These are phyloP conservation scores for Hirsutella minnesotensis DNA, from an alignment of 2,329 filamentous ascomycete species.

Conservation along the genomic window DNA sequence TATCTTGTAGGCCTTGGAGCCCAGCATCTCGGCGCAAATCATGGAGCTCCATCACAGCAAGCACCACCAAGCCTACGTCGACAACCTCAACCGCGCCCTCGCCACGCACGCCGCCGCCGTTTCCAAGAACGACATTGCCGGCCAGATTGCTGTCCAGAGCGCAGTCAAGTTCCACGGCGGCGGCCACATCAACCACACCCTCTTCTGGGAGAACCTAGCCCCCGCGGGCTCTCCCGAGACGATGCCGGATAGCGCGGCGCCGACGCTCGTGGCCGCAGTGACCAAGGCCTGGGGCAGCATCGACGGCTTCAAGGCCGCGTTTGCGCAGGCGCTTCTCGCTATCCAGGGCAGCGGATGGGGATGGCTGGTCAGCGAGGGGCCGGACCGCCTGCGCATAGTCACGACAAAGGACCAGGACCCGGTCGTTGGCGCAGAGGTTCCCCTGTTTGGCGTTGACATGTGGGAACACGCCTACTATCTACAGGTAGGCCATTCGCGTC, in stretches of 20 bases:
- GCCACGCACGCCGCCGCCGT: conserved; percentile 46
- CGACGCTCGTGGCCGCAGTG: conserved; percentile 50
- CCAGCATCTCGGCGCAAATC: conserved; percentile 64
- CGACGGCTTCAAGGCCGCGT: conserved; percentile 51
- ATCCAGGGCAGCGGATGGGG: conserved; percentile 84
- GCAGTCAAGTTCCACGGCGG: conserved; percentile 81
- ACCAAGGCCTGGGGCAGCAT: conserved; percentile 56
- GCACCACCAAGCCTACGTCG: conserved; percentile 71
- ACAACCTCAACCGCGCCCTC: conserved; percentile 59
- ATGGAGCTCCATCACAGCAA: conserved; percentile 74
- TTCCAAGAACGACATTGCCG: conserved; percentile 43
- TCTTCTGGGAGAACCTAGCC: conserved; percentile 81
- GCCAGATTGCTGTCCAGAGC: conserved; percentile 55
- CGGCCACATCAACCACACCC: conserved; percentile 83
- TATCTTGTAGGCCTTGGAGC: conserved; percentile 51
- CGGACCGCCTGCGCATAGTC: conserved; percentile 49
- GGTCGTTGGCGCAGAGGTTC: conserved; percentile 50
- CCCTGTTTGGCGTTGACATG: conserved; percentile 73
- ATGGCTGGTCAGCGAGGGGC: conserved; percentile 62
- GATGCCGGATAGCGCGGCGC: conserved; percentile 36
- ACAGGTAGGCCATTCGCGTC: conserved; percentile 36
- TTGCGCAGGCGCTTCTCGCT: conserved; percentile 52
- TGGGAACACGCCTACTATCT: conserved; percentile 93
- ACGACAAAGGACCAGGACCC: conserved; percentile 85
- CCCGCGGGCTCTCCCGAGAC: conserved; percentile 48